Conservation (phyloP, 345 rosid genomes). For the Excoecaria cochinchinensis region DNA sequence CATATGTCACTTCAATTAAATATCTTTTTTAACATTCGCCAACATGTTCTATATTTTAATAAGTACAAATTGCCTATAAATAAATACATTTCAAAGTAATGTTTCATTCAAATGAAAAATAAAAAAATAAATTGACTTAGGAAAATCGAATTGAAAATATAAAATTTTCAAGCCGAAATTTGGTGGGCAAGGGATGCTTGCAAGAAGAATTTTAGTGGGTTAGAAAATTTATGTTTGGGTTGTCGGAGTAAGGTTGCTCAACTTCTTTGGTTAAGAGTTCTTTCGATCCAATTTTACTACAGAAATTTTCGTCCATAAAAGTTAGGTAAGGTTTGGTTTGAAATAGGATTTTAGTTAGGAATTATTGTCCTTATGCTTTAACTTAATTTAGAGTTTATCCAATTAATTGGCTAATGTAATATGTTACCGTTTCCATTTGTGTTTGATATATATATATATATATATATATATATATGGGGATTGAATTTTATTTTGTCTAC, state of each 20-base stretch:
- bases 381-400: neutral
- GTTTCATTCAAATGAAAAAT: neutral
- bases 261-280: constrained; percentile 6
- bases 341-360: constrained; percentile 7
- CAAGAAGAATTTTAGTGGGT: constrained; percentile 33
- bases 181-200: constrained; percentile 20
- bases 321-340: constrained; percentile 43
- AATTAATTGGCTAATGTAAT: neutral
- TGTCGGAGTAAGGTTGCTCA: constrained; percentile 8
- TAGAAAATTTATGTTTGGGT: constrained; percentile 18
- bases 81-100: neutral
- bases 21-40: too few species aligned
- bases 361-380: neutral
- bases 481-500: too few species aligned
- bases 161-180: neutral
- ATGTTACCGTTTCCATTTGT: neutral
- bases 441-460: too few species aligned
- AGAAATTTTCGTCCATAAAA: neutral
- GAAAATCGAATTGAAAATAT: neutral
- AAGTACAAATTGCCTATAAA: neutral
- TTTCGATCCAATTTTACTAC: neutral
- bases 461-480: too few species aligned
- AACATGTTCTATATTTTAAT: neutral
- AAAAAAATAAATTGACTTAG: neutral
- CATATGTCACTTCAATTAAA: too few species aligned